Conservation (phyloP, 2,329 filamentous ascomycete species). For the Alternaria atra region DNA sequence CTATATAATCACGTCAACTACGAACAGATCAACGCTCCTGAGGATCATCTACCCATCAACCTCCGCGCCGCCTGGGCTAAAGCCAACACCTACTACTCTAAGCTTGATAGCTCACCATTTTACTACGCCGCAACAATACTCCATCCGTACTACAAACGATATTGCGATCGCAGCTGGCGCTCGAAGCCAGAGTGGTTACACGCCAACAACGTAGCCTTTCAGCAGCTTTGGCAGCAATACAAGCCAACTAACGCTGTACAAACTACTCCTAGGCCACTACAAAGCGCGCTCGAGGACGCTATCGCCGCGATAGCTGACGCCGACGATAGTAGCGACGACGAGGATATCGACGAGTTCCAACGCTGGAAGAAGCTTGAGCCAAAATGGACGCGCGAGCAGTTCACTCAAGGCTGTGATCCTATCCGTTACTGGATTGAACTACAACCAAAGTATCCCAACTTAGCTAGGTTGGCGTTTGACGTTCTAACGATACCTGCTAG, state of each 20-base stretch:
- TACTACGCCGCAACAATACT: too few relatives aligned
- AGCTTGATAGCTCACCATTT: too few relatives aligned
- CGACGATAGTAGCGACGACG: conserved; percentile 6
- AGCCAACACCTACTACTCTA: too few relatives aligned
- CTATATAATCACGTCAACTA: too few relatives aligned
- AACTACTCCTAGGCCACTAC: background rate
- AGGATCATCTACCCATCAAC: too few relatives aligned
- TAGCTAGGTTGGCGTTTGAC: background rate
- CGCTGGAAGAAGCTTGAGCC: conserved; percentile 8
- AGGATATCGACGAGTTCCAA: conserved; percentile 9
- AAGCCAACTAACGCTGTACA: conserved; percentile 1
- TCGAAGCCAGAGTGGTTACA: too few relatives aligned
- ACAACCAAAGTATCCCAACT: conserved; percentile 2
- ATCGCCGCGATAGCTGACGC: conserved; percentile 7
- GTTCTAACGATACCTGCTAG: background rate
- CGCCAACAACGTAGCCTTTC: background rate
- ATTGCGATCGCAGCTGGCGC: too few relatives aligned
- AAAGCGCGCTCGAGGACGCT: conserved; percentile 4
- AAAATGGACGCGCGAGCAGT: conserved; percentile 9
- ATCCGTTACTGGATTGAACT: conserved; percentile 4
- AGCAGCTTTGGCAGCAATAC: background rate
- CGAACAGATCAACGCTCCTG: too few relatives aligned
- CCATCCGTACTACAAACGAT: too few relatives aligned
- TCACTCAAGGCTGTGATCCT: conserved; percentile 2
- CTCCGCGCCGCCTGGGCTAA: too few relatives aligned